phyloP scores from a whole-genome alignment of 164 flowering plant genomes.

The Platanus orientalis region DNA sequence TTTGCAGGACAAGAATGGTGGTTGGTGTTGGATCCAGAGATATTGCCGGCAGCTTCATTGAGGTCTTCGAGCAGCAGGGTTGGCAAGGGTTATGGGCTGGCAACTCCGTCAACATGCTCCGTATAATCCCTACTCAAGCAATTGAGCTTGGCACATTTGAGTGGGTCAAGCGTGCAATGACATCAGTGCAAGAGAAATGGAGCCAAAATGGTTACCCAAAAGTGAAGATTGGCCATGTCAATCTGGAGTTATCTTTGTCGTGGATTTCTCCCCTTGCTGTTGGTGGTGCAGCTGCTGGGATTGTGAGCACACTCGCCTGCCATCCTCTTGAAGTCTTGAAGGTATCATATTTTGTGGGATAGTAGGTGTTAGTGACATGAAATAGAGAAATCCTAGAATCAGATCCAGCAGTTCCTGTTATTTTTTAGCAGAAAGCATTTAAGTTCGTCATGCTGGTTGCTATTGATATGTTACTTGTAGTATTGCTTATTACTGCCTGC shows the following conservation, averaged over 20 bases:
- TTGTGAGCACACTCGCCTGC: slow-evolving; percentile 78
- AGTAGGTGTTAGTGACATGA: neutral
- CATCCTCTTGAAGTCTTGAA: slow-evolving; percentile 97
- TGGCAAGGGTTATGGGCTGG: slow-evolving; percentile 99
- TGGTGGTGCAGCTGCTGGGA: slow-evolving; percentile 97
- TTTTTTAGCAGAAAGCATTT: neutral
- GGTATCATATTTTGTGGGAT: no score
- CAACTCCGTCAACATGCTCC: slow-evolving; percentile 81
- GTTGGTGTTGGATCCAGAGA: slow-evolving; percentile 87
- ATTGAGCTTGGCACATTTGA: slow-evolving; percentile 94
- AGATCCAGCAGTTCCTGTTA: neutral
- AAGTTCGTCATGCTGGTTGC: no score
- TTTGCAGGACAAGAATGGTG: slow-evolving; percentile 88
- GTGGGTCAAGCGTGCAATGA: slow-evolving; percentile 80
- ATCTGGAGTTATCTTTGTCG: slow-evolving; percentile 51
- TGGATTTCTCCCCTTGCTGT: slow-evolving; percentile 96
- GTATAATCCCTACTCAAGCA: slow-evolving; percentile 95
- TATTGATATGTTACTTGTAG: no score
- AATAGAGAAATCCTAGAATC: neutral
- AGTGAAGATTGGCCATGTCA: slow-evolving; percentile 55
- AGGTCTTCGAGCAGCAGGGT: slow-evolving; percentile 82
- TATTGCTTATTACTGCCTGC: no score
- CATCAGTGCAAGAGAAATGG: slow-evolving; percentile 70
- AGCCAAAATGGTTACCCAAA: slow-evolving; percentile 42
- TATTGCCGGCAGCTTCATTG: slow-evolving; percentile 76